Conservation (phyloP, 768 basidiomycete genomes). For the Rhodocollybia butyracea region DNA sequence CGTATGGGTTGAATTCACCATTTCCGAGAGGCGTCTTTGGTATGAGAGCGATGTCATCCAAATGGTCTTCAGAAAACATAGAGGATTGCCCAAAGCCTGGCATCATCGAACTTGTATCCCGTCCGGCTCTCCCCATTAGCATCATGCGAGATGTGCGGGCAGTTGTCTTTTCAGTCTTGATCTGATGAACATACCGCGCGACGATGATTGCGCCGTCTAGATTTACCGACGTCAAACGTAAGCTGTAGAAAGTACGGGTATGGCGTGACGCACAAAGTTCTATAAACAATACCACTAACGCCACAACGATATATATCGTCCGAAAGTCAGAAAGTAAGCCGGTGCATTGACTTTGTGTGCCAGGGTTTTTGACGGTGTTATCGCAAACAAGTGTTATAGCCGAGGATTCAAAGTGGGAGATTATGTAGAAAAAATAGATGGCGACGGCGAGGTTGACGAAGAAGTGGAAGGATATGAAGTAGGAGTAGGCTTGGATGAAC, state of each 20-base stretch:
- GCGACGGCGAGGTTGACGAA: constrained; percentile 51
- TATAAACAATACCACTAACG: constrained; percentile 40
- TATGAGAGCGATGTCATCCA: background rate
- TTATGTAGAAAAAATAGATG: constrained; percentile 46
- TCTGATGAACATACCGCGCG: constrained; percentile 50
- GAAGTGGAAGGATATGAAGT: constrained; percentile 57
- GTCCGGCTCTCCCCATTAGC: background rate
- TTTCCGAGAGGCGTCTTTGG: background rate
- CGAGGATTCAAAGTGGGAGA: constrained; percentile 42
- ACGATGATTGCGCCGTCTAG: constrained; percentile 53
- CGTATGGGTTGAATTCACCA: constrained; percentile 7
- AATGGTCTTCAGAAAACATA: background rate
- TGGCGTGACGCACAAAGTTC: constrained; percentile 51
- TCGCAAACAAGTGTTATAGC: constrained; percentile 45
- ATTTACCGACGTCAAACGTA: constrained; percentile 2
- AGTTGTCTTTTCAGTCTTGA: constrained; percentile 47
- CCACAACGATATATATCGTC: constrained; percentile 44
- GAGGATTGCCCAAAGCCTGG: background rate
- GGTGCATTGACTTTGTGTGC: constrained; percentile 42
- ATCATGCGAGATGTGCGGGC: constrained; percentile 31
- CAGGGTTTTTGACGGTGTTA: constrained; percentile 34
- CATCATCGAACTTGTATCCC: background rate
- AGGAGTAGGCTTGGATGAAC: constrained; percentile 54
- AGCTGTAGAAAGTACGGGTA: background rate
- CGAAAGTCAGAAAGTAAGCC: constrained; percentile 38